Evolutionary conservation across 75 land plant genomes (phyloP), one percentile per base, ranked within the genome.

Genomic region (Pinus taeda): DNA sequence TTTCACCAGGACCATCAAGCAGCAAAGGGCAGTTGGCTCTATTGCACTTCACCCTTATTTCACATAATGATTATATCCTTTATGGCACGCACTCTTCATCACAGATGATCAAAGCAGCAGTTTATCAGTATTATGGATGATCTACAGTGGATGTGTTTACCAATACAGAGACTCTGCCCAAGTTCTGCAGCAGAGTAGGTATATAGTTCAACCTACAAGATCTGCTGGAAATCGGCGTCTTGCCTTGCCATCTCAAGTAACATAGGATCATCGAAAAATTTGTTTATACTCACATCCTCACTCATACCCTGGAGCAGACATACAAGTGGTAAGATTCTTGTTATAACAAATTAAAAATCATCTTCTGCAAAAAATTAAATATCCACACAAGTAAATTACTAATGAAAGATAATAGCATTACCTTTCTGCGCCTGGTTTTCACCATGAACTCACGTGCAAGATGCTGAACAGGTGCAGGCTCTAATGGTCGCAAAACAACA

Each of bases 251-350:
- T 89, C 81, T 97, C 99, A 36, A 86, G 86, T 72, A 97, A 75
- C 99, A 97, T 97, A 59, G 99, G 98, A 80, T 97, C 99, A 65
- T 97, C 99, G 59, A 97, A 97, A 87, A 95, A 97, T 82, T 91
- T 97, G 83, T 95, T 97, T 64, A 95, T 97, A 82, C 96, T 95
- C 76, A 97, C 99, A 77, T 97, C 99, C 74, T 97, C 99, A 57
- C 98, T 95, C 99, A 97, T 97, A 60, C 99, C 99, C 99, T 97
- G 87, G 14, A 8, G n/a, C 36, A 17, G 18, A 57, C 60, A 65
- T 29, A 71, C 4, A 78, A 73, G 45, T 49, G 57, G 75, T 60
- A 45, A 62, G 61, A 15, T 20, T 67, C 4, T 42, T 69, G 22
- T 42, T 9, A n/a, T 20, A 69, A 12, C 36, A n/a, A 17, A 79